Base-by-base conservation (phyloP, 306 rosid species). In the Cicer bijugum region DNA sequence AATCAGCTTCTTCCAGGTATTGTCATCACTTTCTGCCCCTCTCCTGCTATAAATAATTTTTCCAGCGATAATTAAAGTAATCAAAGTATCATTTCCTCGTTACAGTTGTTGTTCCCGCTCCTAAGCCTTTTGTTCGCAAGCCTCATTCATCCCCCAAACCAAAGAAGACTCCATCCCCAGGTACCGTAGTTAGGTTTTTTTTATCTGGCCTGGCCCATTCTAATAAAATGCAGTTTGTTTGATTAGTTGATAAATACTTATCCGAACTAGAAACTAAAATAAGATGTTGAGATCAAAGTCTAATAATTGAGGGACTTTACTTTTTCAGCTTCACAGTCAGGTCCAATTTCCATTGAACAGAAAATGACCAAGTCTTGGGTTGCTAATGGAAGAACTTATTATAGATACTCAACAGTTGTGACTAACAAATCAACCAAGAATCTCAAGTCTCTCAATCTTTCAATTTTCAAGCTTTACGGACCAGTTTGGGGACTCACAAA, bases 1-100 rank as follows among this genome's bases (percentile, higher is more conserved):
- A 88, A 77, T 80, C 99, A 91, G 86, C 99, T 94, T 70, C 93
- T 91, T 63, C 96, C 97, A 86, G 99, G 99, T 91, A 87, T 70
- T 53, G 50, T 42, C 52, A 15, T 37, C 38, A 28, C 17, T 70
- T 42, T 66, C 1, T 43, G 12, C 16, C 12, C 42, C 15, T 46
- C 14, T 38, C 43, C 8, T 55, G 35, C 39, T 63, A 45, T 20
- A 10, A 46, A 11, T 14, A 64, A 64, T 39, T 55, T 33, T 47
- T 73, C 3, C 43, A 8, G 9, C 3, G 1, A 47, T 40, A 5
- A 38, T 55, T 14, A 4, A 70, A 12, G 51, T 71, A 75, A 65
- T 55, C 6, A 11, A n/a, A 12, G 58, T 37, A 6, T 42, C 8
- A 19, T 64, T 64, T 66, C 69, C 45, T 81, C 48, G 70, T 53